Percentiles rank a stretch among this genome's conserved stretches.
Conservation (phyloP, 495 filamentous ascomycete species). For the Staphylotrichum tortipilum region DNA sequence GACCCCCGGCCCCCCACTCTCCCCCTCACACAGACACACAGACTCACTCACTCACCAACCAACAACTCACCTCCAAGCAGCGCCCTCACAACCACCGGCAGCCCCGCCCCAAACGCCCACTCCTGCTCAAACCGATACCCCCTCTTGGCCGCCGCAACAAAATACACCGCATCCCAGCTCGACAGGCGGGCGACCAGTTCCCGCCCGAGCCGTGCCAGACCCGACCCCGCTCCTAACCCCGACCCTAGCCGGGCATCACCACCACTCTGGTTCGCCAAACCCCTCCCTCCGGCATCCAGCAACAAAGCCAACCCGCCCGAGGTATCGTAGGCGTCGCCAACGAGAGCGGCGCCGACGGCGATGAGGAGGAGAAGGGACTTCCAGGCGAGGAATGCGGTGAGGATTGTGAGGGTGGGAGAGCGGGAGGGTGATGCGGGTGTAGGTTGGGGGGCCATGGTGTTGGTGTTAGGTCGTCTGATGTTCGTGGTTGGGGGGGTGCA, state of each 20-base stretch:
- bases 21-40: too few relatives aligned
- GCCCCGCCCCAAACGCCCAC: conserved; percentile 82
- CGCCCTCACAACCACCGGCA: conserved; percentile 44
- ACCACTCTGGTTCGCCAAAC: too few relatives aligned
- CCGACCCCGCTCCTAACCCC: conserved; percentile 58
- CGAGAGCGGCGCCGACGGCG: conserved; percentile 42
- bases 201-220: conserved; percentile 34
- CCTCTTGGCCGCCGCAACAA: conserved; percentile 53
- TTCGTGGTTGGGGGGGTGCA: too few relatives aligned
- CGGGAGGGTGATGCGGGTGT: not conserved
- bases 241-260: too few relatives aligned
- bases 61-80: conserved; percentile 22
- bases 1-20: too few relatives aligned
- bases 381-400: conserved; percentile 49
- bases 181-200: conserved; percentile 47
- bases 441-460: too few relatives aligned
- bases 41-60: too few relatives aligned
- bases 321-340: conserved; percentile 80
- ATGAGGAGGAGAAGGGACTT: conserved; percentile 63
- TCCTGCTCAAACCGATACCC: conserved; percentile 90
- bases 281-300: too few relatives aligned
- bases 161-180: conserved; percentile 93
- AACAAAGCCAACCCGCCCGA: conserved; percentile 53
- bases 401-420: conserved; percentile 23
- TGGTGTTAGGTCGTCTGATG: too few relatives aligned